Evolutionary conservation across 306 rosid genomes (phyloP), one percentile per base, ranked within the genome.

Genomic region (Carpinus viminea): DNA sequence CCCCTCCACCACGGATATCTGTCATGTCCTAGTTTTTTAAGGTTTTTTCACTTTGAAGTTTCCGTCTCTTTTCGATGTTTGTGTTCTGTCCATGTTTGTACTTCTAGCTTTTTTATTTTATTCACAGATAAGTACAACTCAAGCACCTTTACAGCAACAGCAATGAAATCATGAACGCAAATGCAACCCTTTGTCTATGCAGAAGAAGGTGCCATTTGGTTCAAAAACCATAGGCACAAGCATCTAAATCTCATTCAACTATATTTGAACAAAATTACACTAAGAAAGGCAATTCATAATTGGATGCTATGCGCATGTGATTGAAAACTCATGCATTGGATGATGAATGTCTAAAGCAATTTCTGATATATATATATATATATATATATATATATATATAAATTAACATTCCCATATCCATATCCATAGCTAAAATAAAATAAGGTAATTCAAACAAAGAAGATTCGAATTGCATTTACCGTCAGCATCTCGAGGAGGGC

Each of bases 401-500:
- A n/a, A 41, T 41, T 6, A 41, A 43, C 72, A 38, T 69, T 56
- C 41, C 7, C 15, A 48, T 38, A 56, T 7, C 7, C 15, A 48
- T 38, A 56, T 7, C 26, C 8, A 72, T 24, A 51, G 57, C 26
- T 10, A 68, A 31, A 41, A 60, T 50, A 43, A 56, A 78, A 47
- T 62, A 16, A 75, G 73, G 64, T 21, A 77, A 72, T 16, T 4
- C 12, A 26, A 48, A 4, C 47, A 53, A 28, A 51, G 17, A 28
- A 82, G 45, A 60, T 13, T 11, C 46, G 12, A 50, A 4, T 17
- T 41, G 69, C 18, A 45, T 17, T 48, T 81, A 94, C 98, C 98
- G 79, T 94, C 97, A 0, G 97, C 92, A 81, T 94, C 97, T 4
- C 91, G 88, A 85, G 97, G 98, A 78, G 97, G 95, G 26, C 86